phyloP scores from a whole-genome alignment of 148 eudicot genomes.

The Rhododendron simsii region DNA sequence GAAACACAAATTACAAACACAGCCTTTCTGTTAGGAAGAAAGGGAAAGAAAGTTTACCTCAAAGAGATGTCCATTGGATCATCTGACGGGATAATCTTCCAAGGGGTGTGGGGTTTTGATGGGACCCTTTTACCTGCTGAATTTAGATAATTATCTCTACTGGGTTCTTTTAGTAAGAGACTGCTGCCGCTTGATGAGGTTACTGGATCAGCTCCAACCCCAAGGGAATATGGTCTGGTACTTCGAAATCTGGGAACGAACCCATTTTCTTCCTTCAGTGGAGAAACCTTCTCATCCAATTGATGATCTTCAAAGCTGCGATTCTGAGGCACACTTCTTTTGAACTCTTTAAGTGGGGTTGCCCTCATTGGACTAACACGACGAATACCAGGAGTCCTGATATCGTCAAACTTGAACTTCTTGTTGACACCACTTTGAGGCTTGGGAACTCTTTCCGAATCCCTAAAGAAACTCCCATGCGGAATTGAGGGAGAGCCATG shows the following conservation, averaged over 20 bases:
- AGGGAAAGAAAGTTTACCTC: constrained; percentile 42
- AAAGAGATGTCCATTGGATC: constrained; percentile 67
- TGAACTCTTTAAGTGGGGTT: constrained; percentile 36
- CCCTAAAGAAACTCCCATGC: constrained; percentile 16
- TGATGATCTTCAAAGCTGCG: constrained; percentile 30
- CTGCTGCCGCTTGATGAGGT: constrained; percentile 30
- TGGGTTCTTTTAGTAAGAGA: constrained; percentile 32
- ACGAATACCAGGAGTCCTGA: constrained; percentile 21
- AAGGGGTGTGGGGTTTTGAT: constrained; percentile 30
- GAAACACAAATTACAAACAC: not conserved
- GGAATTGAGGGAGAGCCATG: constrained; percentile 31
- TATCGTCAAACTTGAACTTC: constrained; percentile 39
- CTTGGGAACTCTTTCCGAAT: constrained; percentile 30
- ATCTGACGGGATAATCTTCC: constrained; percentile 22
- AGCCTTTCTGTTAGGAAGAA: not conserved
- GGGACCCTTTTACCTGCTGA: constrained; percentile 29
- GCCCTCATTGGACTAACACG: constrained; percentile 21
- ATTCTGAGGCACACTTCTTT: constrained; percentile 33
- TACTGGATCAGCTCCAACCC: constrained; percentile 41
- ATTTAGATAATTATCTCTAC: constrained; percentile 30
- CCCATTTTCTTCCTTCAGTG: constrained; percentile 37
- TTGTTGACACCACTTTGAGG: constrained; percentile 27
- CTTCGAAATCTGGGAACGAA: constrained; percentile 27
- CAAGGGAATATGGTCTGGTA: constrained; percentile 34
- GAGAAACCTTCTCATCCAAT: constrained; percentile 26